These are phyloP conservation scores for Cryptomeria japonica DNA, from an alignment of 75 land plant species.

Conservation along the genomic window DNA sequence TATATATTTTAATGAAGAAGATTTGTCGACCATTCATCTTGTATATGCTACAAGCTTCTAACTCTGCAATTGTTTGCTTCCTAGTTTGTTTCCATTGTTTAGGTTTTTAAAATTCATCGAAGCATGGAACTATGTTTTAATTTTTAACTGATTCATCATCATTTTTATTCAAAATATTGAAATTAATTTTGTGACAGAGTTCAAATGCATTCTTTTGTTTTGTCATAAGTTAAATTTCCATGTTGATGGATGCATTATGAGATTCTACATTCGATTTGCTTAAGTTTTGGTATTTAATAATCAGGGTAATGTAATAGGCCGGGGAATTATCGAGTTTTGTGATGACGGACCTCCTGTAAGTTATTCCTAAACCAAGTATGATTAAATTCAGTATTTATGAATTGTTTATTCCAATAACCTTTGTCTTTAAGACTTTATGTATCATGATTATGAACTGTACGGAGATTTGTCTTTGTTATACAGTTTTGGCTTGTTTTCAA, in stretches of 20 bases:
- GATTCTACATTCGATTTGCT: not conserved
- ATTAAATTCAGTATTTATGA: not conserved
- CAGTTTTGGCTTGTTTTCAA: not conserved
- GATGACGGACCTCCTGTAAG: conserved; percentile 90
- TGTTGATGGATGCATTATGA: not conserved
- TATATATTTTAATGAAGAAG: not conserved
- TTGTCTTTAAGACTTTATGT: conserved; percentile 3
- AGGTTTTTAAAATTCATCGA: not conserved
- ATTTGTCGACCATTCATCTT: not conserved
- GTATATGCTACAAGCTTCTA: not conserved
- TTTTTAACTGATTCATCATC: not conserved
- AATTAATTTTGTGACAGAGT: not conserved
- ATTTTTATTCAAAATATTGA: not conserved
- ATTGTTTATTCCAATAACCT: not conserved
- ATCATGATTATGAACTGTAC: not conserved
- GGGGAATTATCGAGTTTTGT: conserved; percentile 86
- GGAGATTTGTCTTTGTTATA: not conserved
- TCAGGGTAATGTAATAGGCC: conserved; percentile 88
- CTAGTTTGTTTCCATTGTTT: not conserved
- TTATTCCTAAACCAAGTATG: not conserved
- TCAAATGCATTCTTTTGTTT: not conserved
- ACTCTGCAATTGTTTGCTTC: not conserved
- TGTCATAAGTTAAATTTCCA: not conserved
- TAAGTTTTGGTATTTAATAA: not conserved
- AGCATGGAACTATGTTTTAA: not conserved